Evolutionary conservation across 129 eudicot species (phyloP).

Genomic region (Smallanthus sonchifolius): DNA sequence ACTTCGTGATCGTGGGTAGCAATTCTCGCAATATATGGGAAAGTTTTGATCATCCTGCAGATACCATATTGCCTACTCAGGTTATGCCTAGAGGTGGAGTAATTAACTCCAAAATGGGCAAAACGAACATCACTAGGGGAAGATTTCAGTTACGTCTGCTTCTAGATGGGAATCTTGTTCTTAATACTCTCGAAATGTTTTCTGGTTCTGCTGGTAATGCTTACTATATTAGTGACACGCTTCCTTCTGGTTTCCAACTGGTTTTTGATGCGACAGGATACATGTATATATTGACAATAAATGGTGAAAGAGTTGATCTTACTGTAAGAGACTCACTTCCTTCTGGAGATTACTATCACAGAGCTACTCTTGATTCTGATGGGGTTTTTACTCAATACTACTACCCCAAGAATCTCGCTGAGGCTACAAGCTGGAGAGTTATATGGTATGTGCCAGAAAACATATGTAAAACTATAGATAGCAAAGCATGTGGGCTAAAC

Average conservation of each 20-base stretch:
- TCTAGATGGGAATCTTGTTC: constrained; percentile 37
- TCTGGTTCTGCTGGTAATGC: not conserved
- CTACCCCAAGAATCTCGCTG: too few species aligned
- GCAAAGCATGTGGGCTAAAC: too few species aligned
- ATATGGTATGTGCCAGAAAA: too few species aligned
- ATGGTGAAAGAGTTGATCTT: constrained; percentile 17
- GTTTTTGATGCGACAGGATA: constrained; percentile 27
- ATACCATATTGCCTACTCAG: constrained; percentile 39
- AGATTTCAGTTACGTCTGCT: constrained; percentile 33
- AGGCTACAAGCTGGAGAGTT: too few species aligned
- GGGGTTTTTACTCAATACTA: too few species aligned
- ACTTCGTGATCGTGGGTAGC: too few species aligned
- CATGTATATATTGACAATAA: constrained; percentile 30
- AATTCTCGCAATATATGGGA: too few species aligned
- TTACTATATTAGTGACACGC: constrained; percentile 21
- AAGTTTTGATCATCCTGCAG: constrained; percentile 29
- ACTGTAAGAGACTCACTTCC: too few species aligned
- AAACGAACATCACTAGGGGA: constrained; percentile 30
- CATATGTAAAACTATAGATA: too few species aligned
- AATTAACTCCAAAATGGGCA: constrained; percentile 17
- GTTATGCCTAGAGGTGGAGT: not conserved
- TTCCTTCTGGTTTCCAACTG: constrained; percentile 22
- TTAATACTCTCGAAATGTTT: constrained; percentile 13
- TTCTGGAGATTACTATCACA: too few species aligned
- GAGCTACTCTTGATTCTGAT: too few species aligned